Conservation (phyloP, 352 stramenopile genomes). For the Phytophthora capsici region DNA sequence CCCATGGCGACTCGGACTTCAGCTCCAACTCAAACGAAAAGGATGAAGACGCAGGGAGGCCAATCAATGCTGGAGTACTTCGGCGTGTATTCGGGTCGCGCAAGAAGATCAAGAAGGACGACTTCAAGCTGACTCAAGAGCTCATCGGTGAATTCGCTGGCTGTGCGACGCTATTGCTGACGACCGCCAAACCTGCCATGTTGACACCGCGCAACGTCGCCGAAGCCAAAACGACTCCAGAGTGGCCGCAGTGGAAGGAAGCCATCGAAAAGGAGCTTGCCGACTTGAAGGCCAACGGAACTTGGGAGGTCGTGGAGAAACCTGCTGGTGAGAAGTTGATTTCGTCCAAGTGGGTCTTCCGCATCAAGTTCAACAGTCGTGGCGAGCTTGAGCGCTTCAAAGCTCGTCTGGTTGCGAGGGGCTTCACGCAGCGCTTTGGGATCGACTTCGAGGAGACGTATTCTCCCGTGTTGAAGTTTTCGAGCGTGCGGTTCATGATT, state of each 20-base stretch:
- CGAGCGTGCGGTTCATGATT: slow-evolving; percentile 17
- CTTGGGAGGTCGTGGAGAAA: background rate
- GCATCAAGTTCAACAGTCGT: slow-evolving; percentile 8
- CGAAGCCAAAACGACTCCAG: too few species aligned
- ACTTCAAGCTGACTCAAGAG: too few species aligned
- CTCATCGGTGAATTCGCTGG: too few species aligned
- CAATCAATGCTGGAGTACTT: too few species aligned
- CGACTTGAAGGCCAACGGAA: background rate
- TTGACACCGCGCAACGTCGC: too few species aligned
- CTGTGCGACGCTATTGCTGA: too few species aligned
- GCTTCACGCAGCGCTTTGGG: slow-evolving; percentile 9
- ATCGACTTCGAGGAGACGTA: slow-evolving; percentile 9
- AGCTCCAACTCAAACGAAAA: too few species aligned
- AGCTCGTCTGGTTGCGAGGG: slow-evolving; percentile 1
- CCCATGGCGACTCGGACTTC: too few species aligned
- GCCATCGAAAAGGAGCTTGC: background rate
- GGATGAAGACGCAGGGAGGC: too few species aligned
- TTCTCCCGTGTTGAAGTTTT: slow-evolving; percentile 16
- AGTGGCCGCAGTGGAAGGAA: background rate
- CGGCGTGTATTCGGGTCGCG: too few species aligned
- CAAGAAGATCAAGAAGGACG: too few species aligned
- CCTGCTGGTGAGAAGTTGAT: background rate
- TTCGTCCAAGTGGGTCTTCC: slow-evolving; percentile 9
- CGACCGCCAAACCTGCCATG: too few species aligned
- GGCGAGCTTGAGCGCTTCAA: slow-evolving; percentile 9